These are phyloP conservation scores for Aspergillus ruber DNA, from an alignment of 2,329 filamentous ascomycete species.

Conservation along the genomic window DNA sequence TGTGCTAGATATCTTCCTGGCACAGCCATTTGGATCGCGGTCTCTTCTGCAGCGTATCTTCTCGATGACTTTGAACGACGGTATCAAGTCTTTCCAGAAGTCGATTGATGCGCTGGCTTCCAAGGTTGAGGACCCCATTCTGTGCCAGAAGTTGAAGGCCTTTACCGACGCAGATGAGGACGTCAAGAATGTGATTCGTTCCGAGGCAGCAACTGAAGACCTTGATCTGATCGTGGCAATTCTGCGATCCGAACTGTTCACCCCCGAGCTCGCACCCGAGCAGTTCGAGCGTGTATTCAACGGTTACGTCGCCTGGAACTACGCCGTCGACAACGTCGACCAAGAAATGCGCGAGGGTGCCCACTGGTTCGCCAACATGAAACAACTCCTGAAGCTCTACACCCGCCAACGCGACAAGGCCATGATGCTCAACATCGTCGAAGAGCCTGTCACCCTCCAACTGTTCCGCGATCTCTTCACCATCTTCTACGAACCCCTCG, in stretches of 20 bases:
- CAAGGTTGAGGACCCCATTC: conserved; percentile 74
- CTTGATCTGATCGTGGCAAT: conserved; percentile 83
- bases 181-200: conserved; percentile 65
- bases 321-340: conserved; percentile 80
- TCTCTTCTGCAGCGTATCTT: conserved; percentile 94
- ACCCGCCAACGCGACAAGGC: conserved; percentile 88
- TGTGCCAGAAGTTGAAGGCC: conserved; percentile 72
- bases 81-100: conserved; percentile 77
- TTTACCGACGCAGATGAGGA: conserved; percentile 72
- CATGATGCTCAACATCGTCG: conserved; percentile 94
- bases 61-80: conserved; percentile 81
- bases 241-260: conserved; percentile 68
- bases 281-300: conserved; percentile 86
- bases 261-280: conserved; percentile 62
- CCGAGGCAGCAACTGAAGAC: conserved; percentile 65
- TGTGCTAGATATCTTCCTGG: conserved; percentile 88
- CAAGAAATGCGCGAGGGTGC: conserved; percentile 83
- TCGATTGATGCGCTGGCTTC: conserved; percentile 70
- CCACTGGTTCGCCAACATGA: conserved; percentile 87
- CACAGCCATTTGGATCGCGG: conserved; percentile 84
- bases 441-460: conserved; percentile 95
- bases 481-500: conserved; percentile 96
- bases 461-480: conserved; percentile 94
- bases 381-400: conserved; percentile 88
- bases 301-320: conserved; percentile 93